Conservation (phyloP, 768 basidiomycete species). For the Obba rivulosa region DNA sequence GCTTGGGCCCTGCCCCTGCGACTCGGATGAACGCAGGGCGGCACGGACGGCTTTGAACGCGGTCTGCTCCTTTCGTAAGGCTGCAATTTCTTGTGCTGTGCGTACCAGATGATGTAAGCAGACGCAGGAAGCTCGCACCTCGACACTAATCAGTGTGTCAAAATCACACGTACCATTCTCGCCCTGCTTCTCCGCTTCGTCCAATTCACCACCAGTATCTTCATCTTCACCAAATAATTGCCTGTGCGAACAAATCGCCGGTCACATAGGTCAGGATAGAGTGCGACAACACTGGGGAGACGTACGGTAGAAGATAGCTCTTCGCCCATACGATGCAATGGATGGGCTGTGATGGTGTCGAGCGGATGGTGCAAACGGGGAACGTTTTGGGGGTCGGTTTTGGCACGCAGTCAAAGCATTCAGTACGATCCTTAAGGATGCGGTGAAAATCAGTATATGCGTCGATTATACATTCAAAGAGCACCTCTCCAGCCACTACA, state of each 20-base stretch:
- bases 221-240: conserved; percentile 95
- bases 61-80: conserved; percentile 81
- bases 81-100: conserved; percentile 89
- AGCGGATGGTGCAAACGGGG: conserved; percentile 96
- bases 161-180: conserved; percentile 68
- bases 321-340: conserved; percentile 99
- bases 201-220: conserved; percentile 74
- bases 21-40: conserved; percentile 46
- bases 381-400: conserved; percentile 93
- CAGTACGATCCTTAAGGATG: conserved; percentile 64
- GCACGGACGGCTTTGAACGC: conserved; percentile 81
- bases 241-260: conserved; percentile 31
- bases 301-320: conserved; percentile 89
- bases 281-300: not conserved
- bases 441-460: not conserved
- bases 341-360: conserved; percentile 94
- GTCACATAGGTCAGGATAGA: too few relatives aligned
- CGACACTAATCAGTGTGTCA: conserved; percentile 1
- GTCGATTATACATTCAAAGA: not conserved
- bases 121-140: not conserved
- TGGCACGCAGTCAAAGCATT: conserved; percentile 95
- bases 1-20: conserved; percentile 16
- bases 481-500: not conserved
- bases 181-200: conserved; percentile 87
- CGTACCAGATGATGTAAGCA: not conserved